Percentiles rank a stretch among this genome's conserved stretches.
phyloP scores from a whole-genome alignment of 139 green algal species.

The Chara braunii region DNA sequence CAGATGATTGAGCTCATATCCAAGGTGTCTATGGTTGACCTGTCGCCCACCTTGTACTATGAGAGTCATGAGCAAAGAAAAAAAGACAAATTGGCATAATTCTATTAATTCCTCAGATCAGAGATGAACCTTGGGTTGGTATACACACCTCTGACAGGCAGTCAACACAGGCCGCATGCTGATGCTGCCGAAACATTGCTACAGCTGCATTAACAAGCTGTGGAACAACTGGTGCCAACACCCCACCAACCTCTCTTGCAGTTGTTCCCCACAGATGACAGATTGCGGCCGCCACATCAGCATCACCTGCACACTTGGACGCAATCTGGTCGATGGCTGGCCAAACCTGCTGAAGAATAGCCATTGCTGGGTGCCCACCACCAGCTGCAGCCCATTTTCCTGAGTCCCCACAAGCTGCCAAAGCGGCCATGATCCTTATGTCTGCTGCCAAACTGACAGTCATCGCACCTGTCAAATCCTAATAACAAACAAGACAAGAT shows the following conservation, averaged over 20 bases:
- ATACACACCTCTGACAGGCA: constrained; percentile 25
- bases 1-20: too few species aligned
- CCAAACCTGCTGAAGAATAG: constrained; percentile 22
- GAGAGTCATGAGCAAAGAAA: too few species aligned
- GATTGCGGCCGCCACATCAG: constrained; percentile 9
- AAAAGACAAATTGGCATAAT: too few species aligned
- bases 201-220: constrained; percentile 10
- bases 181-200: constrained; percentile 25
- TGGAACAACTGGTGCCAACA: constrained; percentile 21
- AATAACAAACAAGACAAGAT: too few species aligned
- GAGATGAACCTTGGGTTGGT: too few species aligned
- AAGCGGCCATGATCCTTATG: too few species aligned
- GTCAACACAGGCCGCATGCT: constrained; percentile 20
- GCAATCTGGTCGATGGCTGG: constrained; percentile 10
- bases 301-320: constrained; percentile 13
- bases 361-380: constrained; percentile 1
- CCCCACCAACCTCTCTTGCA: not conserved
- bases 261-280: constrained; percentile 23
- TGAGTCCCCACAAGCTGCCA: not conserved
- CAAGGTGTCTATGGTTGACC: too few species aligned
- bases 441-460: too few species aligned
- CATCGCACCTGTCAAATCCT: too few species aligned
- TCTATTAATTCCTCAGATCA: too few species aligned
- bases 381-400: not conserved
- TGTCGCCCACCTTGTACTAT: too few species aligned